Evolutionary conservation across 768 basidiomycete species (phyloP), one percentile per base, ranked within the genome.

Genomic region (Mycena capillaripes): DNA sequence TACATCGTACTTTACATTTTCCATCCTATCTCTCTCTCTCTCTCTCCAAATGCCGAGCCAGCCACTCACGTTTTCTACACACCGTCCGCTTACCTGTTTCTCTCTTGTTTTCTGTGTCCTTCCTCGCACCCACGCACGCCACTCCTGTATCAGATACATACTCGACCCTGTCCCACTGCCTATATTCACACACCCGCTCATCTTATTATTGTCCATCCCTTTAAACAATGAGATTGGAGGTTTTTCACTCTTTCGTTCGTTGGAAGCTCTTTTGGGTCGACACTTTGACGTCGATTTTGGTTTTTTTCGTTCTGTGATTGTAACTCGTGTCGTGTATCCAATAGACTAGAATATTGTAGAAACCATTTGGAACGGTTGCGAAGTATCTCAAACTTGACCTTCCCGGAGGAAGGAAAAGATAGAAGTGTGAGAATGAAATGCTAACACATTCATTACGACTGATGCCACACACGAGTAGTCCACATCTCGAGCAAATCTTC

Each of bases 141-240:
- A 75, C 75, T 69, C 71, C 63, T 76, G 75, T 76, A 76, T 76
- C 75, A 61, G 56, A n/a, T n/a, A 38, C 11, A 56, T 76, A 76
- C 65, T 65, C 67, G 69, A 66, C 65, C 72, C 69, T 76, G 75
- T 76, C 64, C 50, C 66, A 57, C 25, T 57, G 44, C 56, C 71
- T 62, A 62, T 52, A n/a, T 66, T 42, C 71, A 56, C 66, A 72
- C 65, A 72, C 36, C 71, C 71, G 71, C 52, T 44, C 66, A 72
- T 72, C 71, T 67, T 60, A 66, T 66, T 55, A 59, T 66, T 61
- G 48, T 66, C 70, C 55, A 38, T 29, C 14, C 42, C 53, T 52
- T 57, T 30, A 56, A 66, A 36, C 62, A 72, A 72, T 72, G 66
- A 71, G 65, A 71, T 70, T 57, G 69, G 69, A 70, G 69, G 61